Evolutionary conservation across 768 basidiomycete genomes (phyloP), one percentile per base, ranked within the genome.

Genomic region (Tubosaeta sp.): DNA sequence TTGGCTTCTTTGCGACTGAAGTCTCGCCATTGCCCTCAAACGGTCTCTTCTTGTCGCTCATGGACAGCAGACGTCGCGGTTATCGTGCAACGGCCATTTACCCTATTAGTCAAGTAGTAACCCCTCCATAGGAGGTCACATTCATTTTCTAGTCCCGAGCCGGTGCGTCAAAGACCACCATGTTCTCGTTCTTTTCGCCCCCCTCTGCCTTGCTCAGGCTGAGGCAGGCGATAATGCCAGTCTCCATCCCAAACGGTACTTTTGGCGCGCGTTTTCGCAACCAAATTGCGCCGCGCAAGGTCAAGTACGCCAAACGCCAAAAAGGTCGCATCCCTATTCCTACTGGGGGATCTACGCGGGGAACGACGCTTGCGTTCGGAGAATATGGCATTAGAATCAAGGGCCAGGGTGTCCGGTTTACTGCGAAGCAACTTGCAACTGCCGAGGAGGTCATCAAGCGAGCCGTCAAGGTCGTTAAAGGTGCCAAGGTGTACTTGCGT

Each of bases 361-460:
- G 95, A 19, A 94, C 96, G 4, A 92, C 92, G 1, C 81, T 98
- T 35, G 84, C 90, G 12, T 90, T 83, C 59, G 96, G 94, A 34
- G 87, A 94, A 7, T 99, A 85, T 80, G 96, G 96, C 10, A 80
- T 98, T 41, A 73, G 95, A 47, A 87, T 96, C 41, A 88, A 89
- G 59, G 87, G 86, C 0, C 79, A 88, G 49, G 90, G 91, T 1
- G 79, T 79, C 42, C 76, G 94, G 29, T 73, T 98, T 13, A 87
- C 82, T 18, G 94, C 92, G 1, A 95, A 95, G 69, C 93, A 95
- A 73, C 80, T 99, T 16, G 79, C 82, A 47, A 84, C 88, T 0
- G 90, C 87, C 0, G 86, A 93, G 70, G 90, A 91, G 49, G 86
- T 92, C 40, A 83, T 98, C 51, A 86, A 88, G 75, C 79, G 89